Evolutionary conservation across 2,329 filamentous ascomycete species (phyloP), one percentile per base, ranked within the genome.

Genomic region (Alternaria ethzedia): DNA sequence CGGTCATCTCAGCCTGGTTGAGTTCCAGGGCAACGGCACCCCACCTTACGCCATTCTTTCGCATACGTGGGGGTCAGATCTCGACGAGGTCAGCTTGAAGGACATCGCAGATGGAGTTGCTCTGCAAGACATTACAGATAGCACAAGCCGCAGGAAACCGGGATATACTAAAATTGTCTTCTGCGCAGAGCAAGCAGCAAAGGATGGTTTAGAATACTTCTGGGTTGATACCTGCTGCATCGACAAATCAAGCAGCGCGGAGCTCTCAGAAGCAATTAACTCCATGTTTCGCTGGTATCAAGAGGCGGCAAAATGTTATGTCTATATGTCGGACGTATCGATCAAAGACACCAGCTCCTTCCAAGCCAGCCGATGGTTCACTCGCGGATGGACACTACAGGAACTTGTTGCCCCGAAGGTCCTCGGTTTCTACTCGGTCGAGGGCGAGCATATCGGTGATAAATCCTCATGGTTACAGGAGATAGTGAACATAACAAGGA

Each of bases 401-500:
- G 46, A 50, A 5, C 46, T 50, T 23, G 13, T 50, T 7, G 46
- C 23, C 6, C 23, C 46, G 6, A 12, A 13, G 9, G 15, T 5
- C 3, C 0, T 50, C 1, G n/a, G 9, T 0, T 50, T 50, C n/a
- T 50, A 25, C 13, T 4, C 21, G 0, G 5, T 9, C 0, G 23
- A 26, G n/a, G 23, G 25, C 1, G 15, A 50, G 3, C 6, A 2
- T 10, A 23, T 50, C 15, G 46, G 46, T 3, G 23, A 50, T 28
- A 26, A 13, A 13, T 6, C 4, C 8, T 26, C 46, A 0, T 5
- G 15, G 12, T 23, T 26, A 0, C 13, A 28, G 6, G 13, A 57
- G 9, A 57, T 57, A 21, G 5, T 6, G n/a, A 1, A n/a, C 0
- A 36, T 17, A 13, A 57, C 43, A 3, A 11, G 12, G 13, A 10